Conservation (phyloP, 805 yeast species). For the Candida golubevii region DNA sequence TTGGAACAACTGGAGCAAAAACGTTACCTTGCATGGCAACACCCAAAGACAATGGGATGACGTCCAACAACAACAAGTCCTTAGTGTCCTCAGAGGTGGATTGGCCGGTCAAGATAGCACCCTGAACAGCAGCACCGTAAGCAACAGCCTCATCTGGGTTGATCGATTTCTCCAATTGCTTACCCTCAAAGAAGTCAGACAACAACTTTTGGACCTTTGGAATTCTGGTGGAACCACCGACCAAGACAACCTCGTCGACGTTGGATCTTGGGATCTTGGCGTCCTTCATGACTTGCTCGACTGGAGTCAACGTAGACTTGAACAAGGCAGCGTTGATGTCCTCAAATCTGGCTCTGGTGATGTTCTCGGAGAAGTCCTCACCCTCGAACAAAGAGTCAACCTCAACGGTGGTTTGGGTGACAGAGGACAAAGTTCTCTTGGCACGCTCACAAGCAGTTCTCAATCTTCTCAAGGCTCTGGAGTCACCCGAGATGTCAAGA, state of each 20-base stretch:
- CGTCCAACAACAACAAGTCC: constrained; percentile 48
- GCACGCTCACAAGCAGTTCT: constrained; percentile 99
- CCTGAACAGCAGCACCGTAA: constrained; percentile 99
- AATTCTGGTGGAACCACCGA: constrained; percentile 99
- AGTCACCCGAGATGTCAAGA: constrained; percentile 42
- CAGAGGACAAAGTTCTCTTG: constrained; percentile 91
- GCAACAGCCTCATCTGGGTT: constrained; percentile 99
- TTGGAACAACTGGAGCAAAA: constrained; percentile 48
- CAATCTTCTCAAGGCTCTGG: constrained; percentile 61
- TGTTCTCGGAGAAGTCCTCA: constrained; percentile 89
- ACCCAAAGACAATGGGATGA: constrained; percentile 48
- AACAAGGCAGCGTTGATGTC: constrained; percentile 90
- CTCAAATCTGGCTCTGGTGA: constrained; percentile 97
- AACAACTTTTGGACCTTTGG: constrained; percentile 95
- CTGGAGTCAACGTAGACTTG: constrained; percentile 93
- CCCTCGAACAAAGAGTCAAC: constrained; percentile 94
- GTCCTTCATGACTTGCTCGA: constrained; percentile 92
- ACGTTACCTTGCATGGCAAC: constrained; percentile 51
- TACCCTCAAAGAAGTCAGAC: constrained; percentile 87
- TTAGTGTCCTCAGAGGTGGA: constrained; percentile 47
- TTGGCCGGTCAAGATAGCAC: constrained; percentile 58
- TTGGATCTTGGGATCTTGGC: constrained; percentile 83
- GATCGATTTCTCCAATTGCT: constrained; percentile 94
- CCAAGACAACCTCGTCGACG: constrained; percentile 91
- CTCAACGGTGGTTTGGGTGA: constrained; percentile 93